Conservation (phyloP, 192 early-diverging fungal genomes). For the Backusella macrospora region DNA sequence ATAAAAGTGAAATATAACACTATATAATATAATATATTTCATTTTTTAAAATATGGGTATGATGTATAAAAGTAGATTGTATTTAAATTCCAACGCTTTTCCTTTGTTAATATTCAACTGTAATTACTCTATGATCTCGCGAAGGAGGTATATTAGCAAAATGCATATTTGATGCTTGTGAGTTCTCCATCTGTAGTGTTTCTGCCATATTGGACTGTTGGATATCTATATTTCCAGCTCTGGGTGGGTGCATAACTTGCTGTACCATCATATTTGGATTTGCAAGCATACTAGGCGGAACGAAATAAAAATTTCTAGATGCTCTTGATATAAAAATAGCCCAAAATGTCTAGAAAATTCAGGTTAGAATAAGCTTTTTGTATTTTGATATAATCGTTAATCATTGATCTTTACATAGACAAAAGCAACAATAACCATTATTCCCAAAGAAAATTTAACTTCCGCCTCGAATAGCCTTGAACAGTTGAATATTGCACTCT, state of each 20-base stretch:
- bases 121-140: background rate
- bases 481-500: background rate
- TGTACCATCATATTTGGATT: background rate
- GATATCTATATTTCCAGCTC: background rate
- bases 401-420: slow-evolving; percentile 4
- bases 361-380: background rate
- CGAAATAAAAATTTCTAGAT: slow-evolving; percentile 1
- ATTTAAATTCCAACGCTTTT: background rate
- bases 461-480: background rate
- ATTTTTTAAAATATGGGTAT: background rate
- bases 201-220: background rate
- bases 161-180: background rate
- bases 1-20: no score
- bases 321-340: slow-evolving; percentile 5
- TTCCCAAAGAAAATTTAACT: slow-evolving; percentile 15
- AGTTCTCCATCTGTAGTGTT: background rate
- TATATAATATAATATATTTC: no score
- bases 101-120: background rate
- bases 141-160: slow-evolving; percentile 8
- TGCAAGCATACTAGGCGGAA: background rate
- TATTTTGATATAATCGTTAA: background rate
- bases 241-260: background rate
- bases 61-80: background rate
- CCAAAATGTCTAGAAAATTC: background rate
- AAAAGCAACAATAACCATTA: background rate